These are phyloP conservation scores for Aspergillus sergii DNA, from an alignment of 2,329 filamentous ascomycete species.

Conservation along the genomic window DNA sequence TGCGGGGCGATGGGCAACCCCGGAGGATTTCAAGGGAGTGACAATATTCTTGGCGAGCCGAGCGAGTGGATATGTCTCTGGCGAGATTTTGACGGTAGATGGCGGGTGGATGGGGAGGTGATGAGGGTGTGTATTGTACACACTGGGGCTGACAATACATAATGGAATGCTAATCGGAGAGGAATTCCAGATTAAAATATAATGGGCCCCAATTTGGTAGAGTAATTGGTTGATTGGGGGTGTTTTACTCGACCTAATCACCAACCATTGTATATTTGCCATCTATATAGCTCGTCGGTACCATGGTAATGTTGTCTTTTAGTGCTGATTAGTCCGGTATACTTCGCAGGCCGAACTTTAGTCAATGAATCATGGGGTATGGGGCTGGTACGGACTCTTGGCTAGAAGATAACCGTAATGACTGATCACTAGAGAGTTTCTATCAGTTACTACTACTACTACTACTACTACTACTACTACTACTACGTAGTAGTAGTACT, in stretches of 20 bases:
- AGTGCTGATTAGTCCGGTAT: not conserved
- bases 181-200: not conserved
- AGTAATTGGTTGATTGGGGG: not conserved
- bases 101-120: slow-evolving; percentile 57
- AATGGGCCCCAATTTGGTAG: not conserved
- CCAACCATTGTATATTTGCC: not conserved
- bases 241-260: not conserved
- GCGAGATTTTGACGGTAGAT: slow-evolving; percentile 80
- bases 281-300: not conserved
- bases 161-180: not conserved
- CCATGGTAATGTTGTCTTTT: not conserved
- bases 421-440: not conserved
- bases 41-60: slow-evolving; percentile 74
- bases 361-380: not conserved
- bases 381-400: not conserved
- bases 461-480: too few relatives aligned
- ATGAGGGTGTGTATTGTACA: not conserved
- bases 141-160: not conserved
- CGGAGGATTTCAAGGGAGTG: slow-evolving; percentile 85
- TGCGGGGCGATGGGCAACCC: slow-evolving; percentile 76
- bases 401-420: not conserved
- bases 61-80: slow-evolving; percentile 77
- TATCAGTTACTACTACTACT: not conserved
- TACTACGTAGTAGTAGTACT: not conserved
- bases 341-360: not conserved